Evolutionary conservation across 2,329 filamentous ascomycete genomes (phyloP).

Genomic region (Ceratocystis smalleyi): DNA sequence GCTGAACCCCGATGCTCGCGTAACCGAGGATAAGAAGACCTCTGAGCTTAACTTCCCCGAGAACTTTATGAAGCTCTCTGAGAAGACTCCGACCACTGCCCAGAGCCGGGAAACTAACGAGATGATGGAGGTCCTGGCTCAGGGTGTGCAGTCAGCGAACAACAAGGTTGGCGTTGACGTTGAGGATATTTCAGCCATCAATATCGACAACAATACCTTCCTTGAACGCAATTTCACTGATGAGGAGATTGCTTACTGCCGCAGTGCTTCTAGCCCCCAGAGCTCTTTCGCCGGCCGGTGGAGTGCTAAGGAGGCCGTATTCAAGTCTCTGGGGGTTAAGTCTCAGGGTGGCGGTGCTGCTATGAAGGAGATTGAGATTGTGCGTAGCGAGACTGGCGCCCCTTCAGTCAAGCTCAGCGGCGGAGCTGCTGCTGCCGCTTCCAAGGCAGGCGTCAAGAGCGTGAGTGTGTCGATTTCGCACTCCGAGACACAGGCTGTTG

Average conservation of each 20-base stretch:
- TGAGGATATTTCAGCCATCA: slow-evolving; percentile 73
- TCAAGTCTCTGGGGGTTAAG: slow-evolving; percentile 83
- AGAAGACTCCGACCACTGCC: slow-evolving; percentile 36
- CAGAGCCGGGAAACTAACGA: slow-evolving; percentile 50
- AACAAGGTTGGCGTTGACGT: slow-evolving; percentile 89
- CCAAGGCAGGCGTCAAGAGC: slow-evolving; percentile 70
- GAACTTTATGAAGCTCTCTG: slow-evolving; percentile 50
- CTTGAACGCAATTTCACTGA: slow-evolving; percentile 86
- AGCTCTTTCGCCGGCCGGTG: slow-evolving; percentile 89
- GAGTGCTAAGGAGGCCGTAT: slow-evolving; percentile 97
- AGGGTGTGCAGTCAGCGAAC: slow-evolving; percentile 43
- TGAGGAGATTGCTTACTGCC: slow-evolving; percentile 74
- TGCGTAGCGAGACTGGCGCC: slow-evolving; percentile 63
- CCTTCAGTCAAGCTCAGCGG: slow-evolving; percentile 79
- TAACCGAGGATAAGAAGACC: slow-evolving; percentile 73
- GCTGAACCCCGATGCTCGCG: slow-evolving; percentile 84
- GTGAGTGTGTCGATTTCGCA: slow-evolving; percentile 93
- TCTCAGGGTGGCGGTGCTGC: slow-evolving; percentile 79
- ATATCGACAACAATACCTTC: slow-evolving; percentile 88
- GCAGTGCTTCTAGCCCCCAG: slow-evolving; percentile 59
- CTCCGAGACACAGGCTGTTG: slow-evolving; percentile 83
- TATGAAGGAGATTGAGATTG: slow-evolving; percentile 88
- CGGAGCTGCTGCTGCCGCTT: slow-evolving; percentile 67
- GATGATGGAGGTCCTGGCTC: slow-evolving; percentile 63
- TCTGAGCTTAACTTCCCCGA: slow-evolving; percentile 58